Percentiles rank a stretch among this genome's conserved stretches.
These are phyloP conservation scores for Maudiozyma turicensis DNA, from an alignment of 805 yeast species.

Conservation along the genomic window DNA sequence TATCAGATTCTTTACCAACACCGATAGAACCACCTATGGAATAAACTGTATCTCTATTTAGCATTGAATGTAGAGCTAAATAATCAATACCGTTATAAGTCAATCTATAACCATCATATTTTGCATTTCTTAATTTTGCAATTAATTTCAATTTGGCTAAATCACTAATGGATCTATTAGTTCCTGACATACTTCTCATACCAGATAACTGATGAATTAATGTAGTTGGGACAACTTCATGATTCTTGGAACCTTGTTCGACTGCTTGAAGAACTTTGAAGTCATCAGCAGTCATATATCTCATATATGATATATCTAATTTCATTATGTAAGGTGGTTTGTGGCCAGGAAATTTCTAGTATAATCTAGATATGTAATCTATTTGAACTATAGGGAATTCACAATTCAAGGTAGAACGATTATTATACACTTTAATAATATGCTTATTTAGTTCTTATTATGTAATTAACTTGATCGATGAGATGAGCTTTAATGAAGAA, in stretches of 20 bases:
- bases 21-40: constrained; percentile 85
- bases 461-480: no score
- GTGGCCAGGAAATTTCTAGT: neutral
- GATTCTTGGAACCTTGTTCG: constrained; percentile 85
- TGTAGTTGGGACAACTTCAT: constrained; percentile 86
- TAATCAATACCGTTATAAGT: constrained; percentile 89
- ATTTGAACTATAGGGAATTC: no score
- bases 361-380: neutral
- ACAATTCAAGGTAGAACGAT: no score
- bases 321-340: constrained; percentile 47
- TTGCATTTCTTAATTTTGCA: constrained; percentile 75
- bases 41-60: constrained; percentile 60
- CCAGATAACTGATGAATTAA: constrained; percentile 76
- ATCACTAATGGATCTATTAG: constrained; percentile 70
- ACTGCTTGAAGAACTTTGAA: constrained; percentile 82
- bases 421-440: no score
- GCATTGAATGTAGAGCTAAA: constrained; percentile 77
- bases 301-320: constrained; percentile 86
- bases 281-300: constrained; percentile 85
- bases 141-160: constrained; percentile 79
- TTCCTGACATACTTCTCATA: constrained; percentile 62
- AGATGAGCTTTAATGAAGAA: no score
- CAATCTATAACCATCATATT: constrained; percentile 87
- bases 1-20: constrained; percentile 96
- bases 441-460: no score